These are phyloP conservation scores for Aspergillus tanneri DNA, from an alignment of 2,329 filamentous ascomycete species.

Conservation along the genomic window DNA sequence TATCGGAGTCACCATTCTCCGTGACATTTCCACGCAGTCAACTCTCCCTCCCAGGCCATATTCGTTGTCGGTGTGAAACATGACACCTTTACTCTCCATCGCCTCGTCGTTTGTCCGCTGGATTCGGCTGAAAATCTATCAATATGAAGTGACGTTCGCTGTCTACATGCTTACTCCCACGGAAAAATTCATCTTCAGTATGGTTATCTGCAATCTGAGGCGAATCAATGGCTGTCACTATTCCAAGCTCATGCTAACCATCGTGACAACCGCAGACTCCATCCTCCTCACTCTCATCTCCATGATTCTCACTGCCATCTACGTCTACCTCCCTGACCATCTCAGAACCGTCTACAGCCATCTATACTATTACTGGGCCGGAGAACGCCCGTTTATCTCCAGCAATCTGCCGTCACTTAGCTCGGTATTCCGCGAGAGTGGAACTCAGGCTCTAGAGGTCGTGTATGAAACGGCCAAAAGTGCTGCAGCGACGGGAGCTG, in stretches of 20 bases:
- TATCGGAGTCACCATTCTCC: background rate
- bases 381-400: conserved; percentile 57
- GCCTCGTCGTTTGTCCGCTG: conserved; percentile 67
- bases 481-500: conserved; percentile 39
- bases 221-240: background rate
- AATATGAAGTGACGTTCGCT: conserved; percentile 95
- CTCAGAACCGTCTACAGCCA: conserved; percentile 77
- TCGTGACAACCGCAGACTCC: conserved; percentile 62
- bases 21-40: background rate
- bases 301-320: conserved; percentile 80
- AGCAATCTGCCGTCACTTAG: conserved; percentile 32
- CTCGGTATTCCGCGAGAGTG: conserved; percentile 33
- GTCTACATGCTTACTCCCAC: conserved; percentile 96
- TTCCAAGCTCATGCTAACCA: conserved; percentile 1
- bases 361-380: conserved; percentile 92
- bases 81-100: conserved; percentile 33
- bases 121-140: conserved; percentile 93
- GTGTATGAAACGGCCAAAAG: conserved; percentile 50
- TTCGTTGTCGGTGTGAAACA: conserved; percentile 12
- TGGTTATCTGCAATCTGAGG: conserved; percentile 35
- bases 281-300: conserved; percentile 86
- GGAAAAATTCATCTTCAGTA: conserved; percentile 97
- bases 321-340: conserved; percentile 92
- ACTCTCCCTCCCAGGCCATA: background rate
- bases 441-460: conserved; percentile 43